Evolutionary conservation across 2,329 filamentous ascomycete species (phyloP).

Genomic region (Nemania abortiva): DNA sequence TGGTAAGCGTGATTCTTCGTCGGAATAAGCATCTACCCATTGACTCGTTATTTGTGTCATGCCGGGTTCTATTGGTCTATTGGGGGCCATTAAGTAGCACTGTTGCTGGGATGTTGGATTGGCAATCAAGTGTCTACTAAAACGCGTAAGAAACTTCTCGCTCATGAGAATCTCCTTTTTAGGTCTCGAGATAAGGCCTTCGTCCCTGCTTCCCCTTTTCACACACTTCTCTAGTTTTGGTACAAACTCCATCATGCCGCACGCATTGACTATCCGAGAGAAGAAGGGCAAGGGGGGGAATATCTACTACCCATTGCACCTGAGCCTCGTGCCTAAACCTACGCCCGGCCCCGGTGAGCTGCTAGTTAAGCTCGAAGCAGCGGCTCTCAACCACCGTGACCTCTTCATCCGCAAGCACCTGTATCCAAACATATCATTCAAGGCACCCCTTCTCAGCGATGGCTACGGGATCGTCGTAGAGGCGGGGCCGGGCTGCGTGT

Average conservation of each 20-base stretch:
- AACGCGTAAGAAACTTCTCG: too few relatives aligned
- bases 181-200: neutral
- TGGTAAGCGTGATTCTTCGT: too few relatives aligned
- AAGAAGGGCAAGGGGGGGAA: constrained; percentile 79
- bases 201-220: neutral
- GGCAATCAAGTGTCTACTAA: too few relatives aligned
- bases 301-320: constrained; percentile 79
- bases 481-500: constrained; percentile 63
- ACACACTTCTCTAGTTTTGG: neutral
- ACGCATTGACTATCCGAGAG: constrained; percentile 16
- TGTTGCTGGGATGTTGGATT: too few relatives aligned
- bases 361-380: constrained; percentile 78
- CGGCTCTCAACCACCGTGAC: constrained; percentile 91
- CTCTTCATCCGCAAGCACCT: constrained; percentile 90
- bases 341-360: constrained; percentile 73
- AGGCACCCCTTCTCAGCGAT: constrained; percentile 78
- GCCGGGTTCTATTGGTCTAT: too few relatives aligned
- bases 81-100: too few relatives aligned
- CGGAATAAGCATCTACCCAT: too few relatives aligned
- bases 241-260: constrained; percentile 6
- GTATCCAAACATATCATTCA: constrained; percentile 71
- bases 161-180: neutral
- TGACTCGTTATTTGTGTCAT: too few relatives aligned
- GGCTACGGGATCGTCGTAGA: constrained; percentile 79
- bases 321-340: constrained; percentile 71